Conservation (phyloP, 345 rosid species). For the Populus euphratica region DNA sequence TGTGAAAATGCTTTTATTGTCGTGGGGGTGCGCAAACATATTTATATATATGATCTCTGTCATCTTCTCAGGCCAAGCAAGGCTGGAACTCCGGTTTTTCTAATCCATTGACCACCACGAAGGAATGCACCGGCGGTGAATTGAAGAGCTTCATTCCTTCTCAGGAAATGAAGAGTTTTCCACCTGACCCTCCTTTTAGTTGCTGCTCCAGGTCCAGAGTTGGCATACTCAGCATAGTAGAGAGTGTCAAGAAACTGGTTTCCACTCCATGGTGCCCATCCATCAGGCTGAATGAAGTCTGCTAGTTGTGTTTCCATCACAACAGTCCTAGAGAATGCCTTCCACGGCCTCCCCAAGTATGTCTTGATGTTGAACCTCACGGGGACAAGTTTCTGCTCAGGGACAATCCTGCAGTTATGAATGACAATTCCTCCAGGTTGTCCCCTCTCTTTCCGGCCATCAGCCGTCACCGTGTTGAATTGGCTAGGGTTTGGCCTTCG, state of each 20-base stretch:
- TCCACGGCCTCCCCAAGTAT: conserved; percentile 84
- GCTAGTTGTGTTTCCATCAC: conserved; percentile 55
- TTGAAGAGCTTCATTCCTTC: conserved; percentile 26
- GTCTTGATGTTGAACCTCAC: conserved; percentile 36
- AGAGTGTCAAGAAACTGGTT: conserved; percentile 32
- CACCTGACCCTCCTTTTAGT: conserved; percentile 48
- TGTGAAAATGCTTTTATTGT: not conserved
- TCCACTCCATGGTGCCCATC: conserved; percentile 52
- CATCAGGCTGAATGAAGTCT: conserved; percentile 59
- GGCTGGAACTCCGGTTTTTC: conserved; percentile 38
- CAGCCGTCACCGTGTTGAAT: conserved; percentile 60
- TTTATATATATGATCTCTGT: not conserved
- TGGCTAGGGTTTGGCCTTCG: conserved; percentile 31
- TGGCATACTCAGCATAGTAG: conserved; percentile 50
- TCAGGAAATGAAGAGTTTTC: conserved; percentile 42
- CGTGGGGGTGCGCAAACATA: not conserved
- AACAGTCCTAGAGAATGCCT: conserved; percentile 48
- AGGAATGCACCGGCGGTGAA: conserved; percentile 45
- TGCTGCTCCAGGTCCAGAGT: conserved; percentile 63
- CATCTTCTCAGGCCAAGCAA: conserved; percentile 31
- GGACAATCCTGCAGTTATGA: conserved; percentile 76
- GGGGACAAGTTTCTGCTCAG: conserved; percentile 45
- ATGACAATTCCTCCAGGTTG: conserved; percentile 45
- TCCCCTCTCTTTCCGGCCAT: conserved; percentile 33
- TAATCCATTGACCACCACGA: conserved; percentile 41